These are phyloP conservation scores for Fusarium caatingaense DNA, from an alignment of 2,329 filamentous ascomycete genomes.

Conservation along the genomic window DNA sequence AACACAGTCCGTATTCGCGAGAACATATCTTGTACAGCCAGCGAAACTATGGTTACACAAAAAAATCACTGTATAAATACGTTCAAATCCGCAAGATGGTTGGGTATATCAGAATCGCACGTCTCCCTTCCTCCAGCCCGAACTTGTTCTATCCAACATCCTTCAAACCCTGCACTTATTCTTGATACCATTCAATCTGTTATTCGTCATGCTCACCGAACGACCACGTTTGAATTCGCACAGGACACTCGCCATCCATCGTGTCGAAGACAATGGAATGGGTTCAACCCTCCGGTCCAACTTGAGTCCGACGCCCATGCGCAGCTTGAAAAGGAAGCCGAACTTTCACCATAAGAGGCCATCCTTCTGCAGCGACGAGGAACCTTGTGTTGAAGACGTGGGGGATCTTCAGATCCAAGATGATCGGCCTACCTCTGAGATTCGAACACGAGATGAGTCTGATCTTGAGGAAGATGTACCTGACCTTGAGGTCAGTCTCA, in stretches of 20 bases:
- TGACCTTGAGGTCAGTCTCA: too few relatives aligned
- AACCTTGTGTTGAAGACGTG: not conserved
- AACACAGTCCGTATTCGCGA: not conserved
- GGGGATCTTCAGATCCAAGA: not conserved
- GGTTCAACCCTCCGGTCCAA: not conserved
- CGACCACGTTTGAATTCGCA: not conserved
- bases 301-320: not conserved
- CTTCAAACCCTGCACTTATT: not conserved
- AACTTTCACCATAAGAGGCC: not conserved
- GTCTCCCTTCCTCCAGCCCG: not conserved
- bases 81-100: not conserved
- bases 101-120: not conserved
- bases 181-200: not conserved
- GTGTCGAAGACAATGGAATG: not conserved
- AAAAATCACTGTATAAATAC: not conserved
- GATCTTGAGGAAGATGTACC: not conserved
- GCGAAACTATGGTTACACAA: not conserved
- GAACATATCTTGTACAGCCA: not conserved
- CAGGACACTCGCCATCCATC: not conserved
- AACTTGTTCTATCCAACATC: not conserved
- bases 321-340: not conserved
- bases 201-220: not conserved
- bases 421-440: not conserved
- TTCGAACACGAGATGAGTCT: not conserved
- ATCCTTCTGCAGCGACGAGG: not conserved